Conservation (phyloP, 2,329 filamentous ascomycete genomes). For the Pestalotiopsis fici region DNA sequence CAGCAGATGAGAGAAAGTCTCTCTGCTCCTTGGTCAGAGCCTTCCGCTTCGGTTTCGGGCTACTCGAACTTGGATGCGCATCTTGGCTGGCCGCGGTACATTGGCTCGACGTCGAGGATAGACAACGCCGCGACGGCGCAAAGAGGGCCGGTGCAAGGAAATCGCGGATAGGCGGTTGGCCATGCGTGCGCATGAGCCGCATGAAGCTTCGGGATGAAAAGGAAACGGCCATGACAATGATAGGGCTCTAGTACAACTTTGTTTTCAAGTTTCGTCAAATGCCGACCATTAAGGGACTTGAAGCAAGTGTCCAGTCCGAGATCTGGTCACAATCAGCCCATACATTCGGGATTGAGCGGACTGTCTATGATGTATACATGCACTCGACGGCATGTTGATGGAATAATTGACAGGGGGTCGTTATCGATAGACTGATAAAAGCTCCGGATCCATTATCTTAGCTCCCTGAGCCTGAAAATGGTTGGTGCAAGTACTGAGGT, state of each 20-base stretch:
- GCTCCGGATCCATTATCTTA: background rate
- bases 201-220: conserved; percentile 17
- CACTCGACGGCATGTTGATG: background rate
- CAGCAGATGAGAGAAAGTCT: conserved; percentile 74
- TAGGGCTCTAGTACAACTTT: too few relatives aligned
- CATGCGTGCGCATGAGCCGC: conserved; percentile 20
- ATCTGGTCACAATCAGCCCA: background rate
- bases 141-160: conserved; percentile 38
- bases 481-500: background rate
- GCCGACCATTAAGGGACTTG: background rate
- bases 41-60: conserved; percentile 46
- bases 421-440: background rate
- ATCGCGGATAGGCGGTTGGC: conserved; percentile 30
- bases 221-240: conserved; percentile 17
- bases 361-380: conserved; percentile 5
- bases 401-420: background rate
- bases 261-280: background rate
- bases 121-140: conserved; percentile 20
- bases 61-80: conserved; percentile 22
- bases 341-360: background rate
- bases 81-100: conserved; percentile 22
- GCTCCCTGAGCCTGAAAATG: background rate
- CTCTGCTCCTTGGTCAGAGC: conserved; percentile 70
- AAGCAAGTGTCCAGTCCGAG: background rate
- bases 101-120: conserved; percentile 22